phyloP scores from a whole-genome alignment of 495 filamentous ascomycete genomes.

The Astrothelium subdiscretum region DNA sequence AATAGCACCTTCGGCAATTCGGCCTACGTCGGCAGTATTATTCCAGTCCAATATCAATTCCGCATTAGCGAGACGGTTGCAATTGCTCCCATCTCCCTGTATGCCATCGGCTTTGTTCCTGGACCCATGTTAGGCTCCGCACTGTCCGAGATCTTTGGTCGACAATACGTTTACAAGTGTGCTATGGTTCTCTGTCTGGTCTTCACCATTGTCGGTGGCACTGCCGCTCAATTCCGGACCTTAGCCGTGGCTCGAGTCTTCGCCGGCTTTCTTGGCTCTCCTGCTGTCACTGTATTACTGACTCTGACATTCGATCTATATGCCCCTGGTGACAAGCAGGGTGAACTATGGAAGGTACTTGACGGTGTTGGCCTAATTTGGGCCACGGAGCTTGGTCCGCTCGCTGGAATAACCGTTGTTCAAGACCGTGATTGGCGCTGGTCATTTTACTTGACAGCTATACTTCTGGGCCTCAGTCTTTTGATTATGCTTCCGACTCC shows the following conservation, averaged over 20 bases:
- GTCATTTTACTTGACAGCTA: constrained; percentile 13
- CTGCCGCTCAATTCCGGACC: constrained; percentile 1
- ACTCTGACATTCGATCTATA: constrained; percentile 24
- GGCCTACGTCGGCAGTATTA: constrained; percentile 16
- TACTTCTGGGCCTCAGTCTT: background rate
- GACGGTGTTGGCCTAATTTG: background rate
- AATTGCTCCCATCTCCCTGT: constrained; percentile 19
- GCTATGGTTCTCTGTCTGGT: constrained; percentile 16
- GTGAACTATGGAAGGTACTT: background rate
- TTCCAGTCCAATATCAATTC: constrained; percentile 10
- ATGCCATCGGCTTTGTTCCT: constrained; percentile 16
- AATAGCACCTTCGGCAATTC: constrained; percentile 19
- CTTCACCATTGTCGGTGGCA: constrained; percentile 21
- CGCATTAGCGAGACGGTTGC: constrained; percentile 17
- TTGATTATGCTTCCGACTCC: constrained; percentile 25
- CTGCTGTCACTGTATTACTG: constrained; percentile 33
- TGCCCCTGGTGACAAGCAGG: background rate
- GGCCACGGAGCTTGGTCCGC: constrained; percentile 23
- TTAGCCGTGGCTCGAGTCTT: constrained; percentile 17
- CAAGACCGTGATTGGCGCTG: constrained; percentile 18
- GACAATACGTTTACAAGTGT: constrained; percentile 14
- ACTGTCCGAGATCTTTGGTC: constrained; percentile 19
- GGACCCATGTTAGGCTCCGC: constrained; percentile 19
- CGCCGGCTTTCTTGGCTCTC: constrained; percentile 22
- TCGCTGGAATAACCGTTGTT: constrained; percentile 15